Base-by-base conservation (phyloP, 257 asterid species). In the Eustoma russellianum region DNA sequence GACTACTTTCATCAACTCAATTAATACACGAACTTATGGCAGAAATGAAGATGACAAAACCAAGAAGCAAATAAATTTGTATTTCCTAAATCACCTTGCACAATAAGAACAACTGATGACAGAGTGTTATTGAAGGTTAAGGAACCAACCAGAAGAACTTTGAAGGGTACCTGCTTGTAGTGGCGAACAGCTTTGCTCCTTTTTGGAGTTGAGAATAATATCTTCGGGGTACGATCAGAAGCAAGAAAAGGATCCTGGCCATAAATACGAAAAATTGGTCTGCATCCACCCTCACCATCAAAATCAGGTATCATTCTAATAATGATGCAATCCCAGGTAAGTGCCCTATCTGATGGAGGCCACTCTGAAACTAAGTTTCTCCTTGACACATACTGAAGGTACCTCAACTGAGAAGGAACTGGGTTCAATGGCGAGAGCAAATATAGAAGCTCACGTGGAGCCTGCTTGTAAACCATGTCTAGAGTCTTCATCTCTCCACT, bases 291-390 rank as follows among this genome's bases (percentile, higher is more conserved):
- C 46, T 66, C 73, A 15, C 94, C 88, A 40, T 89, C 90, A 68
- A 86, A 79, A 72, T 85, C 56, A 63, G 97, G 97, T 63, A 89
- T 70, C 82, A 75, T 73, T 79, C 97, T 81, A 68, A 89, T 76
- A 55, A 89, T 86, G 68, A 89, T 67, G 64, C 97, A 89, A 64
- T 89, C 97, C 82, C 86, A 50, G 57, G 79, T 72, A 69, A 89
- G 93, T 53, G 89, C 90, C 72, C 97, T 70, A 70, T 89, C 95
- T 53, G 73, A 64, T 44, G 97, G 97, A 62, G 97, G 97, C 97
- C 97, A 89, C 73, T 77, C 81, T 68, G 94, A 48, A 53, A 79
- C 85, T 17, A 85, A 83, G 56, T 89, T 89, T 75, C 97, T 81
- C 79, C 97, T 76, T 33, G 95, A 80, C 57, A 89, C 74, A 73